Evolutionary conservation across 176 grass and related monocot species (phyloP).

Genomic region (bread wheat (Triticum aestivum)): IWGSC_CS_RefSeq_v2.1 NC_057804.1:436129199-436129698

Average conservation of each 20-base stretch:
- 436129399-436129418: background rate
- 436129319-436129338: background rate
- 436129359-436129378: background rate
- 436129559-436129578: background rate
- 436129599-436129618: background rate
- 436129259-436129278: background rate
- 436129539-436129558: background rate
- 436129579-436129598: background rate
- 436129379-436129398: background rate
- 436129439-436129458: background rate
- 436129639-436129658: background rate
- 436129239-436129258: background rate
- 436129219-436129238: background rate
- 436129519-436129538: background rate
- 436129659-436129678: background rate
- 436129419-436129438: background rate
- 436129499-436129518: background rate
- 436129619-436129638: background rate
- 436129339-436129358: background rate
- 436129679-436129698: background rate
- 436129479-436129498: background rate
- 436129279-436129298: background rate
- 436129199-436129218: background rate
- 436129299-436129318: background rate
- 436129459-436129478: background rate